Evolutionary conservation across 306 rosid genomes (phyloP), one percentile per base, ranked within the genome.

Genomic region (Vigna reflexopilosa): DNA sequence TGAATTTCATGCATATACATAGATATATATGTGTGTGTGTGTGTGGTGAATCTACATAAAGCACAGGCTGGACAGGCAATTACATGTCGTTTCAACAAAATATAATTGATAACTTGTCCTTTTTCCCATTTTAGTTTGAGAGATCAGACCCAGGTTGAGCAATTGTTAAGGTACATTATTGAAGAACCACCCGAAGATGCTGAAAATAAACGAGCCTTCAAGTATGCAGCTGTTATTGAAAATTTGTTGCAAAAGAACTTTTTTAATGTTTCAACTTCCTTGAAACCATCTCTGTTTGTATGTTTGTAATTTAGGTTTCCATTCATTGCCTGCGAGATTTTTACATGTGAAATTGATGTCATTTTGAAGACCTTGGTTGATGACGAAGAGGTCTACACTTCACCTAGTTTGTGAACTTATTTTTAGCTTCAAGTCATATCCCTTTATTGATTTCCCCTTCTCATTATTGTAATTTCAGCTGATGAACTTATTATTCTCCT

Each of bases 341-440:
- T 96, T 80, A 91, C 98, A 24, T 96, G 99, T 84, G 99, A 96
- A 87, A 93, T 93, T 83, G 99, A 96, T 78, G 99, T 91, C 82
- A 96, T 96, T 82, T 85, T 96, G 86, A 96, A 96, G 97, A 90
- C 98, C 73, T 82, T 96, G 83, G 99, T 91, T 73, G 99, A 96
- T 82, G 99, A 96, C 73, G 98, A 91, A 84, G 97, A 96, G 99
- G 99, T 96, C 83, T 67, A 16, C 51, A 77, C 63, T 73, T 52
- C 56, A 57, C 58, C 66, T 72, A 65, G 55, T 77, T 67, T 36
- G 32, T 68, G 72, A 65, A 54, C 13, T 67, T 42, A 13, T 66
- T 78, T 12, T 44, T 22, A 36, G 51, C 49, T 77, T 61, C 71
- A 69, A 59, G 75, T 64, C 14, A 72, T 66, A 22, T 81, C 28